Evolutionary conservation across 139 green algal species (phyloP).

Genomic region (Chara braunii): DNA sequence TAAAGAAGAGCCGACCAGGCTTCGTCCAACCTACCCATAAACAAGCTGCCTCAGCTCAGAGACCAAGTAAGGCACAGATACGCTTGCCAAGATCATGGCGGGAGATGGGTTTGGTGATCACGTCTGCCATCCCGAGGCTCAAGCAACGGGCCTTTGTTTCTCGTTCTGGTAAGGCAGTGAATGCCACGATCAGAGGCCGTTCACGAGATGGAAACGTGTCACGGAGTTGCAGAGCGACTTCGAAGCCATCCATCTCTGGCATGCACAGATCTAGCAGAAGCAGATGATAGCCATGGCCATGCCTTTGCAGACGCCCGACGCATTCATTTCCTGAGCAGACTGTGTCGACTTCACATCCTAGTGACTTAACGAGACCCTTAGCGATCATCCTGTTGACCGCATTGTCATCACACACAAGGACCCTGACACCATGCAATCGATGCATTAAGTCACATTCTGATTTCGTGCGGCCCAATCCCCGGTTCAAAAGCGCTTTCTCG

Average conservation of each 20-base stretch:
- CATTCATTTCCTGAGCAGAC: slow-evolving; percentile 1
- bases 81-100: slow-evolving; percentile 3
- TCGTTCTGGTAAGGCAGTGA: slow-evolving; percentile 17
- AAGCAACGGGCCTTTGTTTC: slow-evolving; percentile 7
- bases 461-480: slow-evolving; percentile 16
- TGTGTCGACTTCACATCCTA: slow-evolving; percentile 21
- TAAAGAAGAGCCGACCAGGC: too few relatives aligned
- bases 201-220: slow-evolving; percentile 23
- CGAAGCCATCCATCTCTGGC: slow-evolving; percentile 22
- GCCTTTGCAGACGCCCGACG: neutral
- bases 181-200: slow-evolving; percentile 17
- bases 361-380: slow-evolving; percentile 44
- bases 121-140: slow-evolving; percentile 11
- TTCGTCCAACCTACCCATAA: too few relatives aligned
- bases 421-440: neutral
- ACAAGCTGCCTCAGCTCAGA: slow-evolving; percentile 7
- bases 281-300: neutral
- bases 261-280: slow-evolving; percentile 30
- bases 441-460: neutral
- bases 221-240: slow-evolving; percentile 17
- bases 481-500: slow-evolving; percentile 7
- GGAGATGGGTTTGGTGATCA: slow-evolving; percentile 28
- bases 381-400: slow-evolving; percentile 50
- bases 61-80: neutral
- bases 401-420: slow-evolving; percentile 33